Evolutionary conservation across 257 asterid species (phyloP), one percentile per base, ranked within the genome.

Genomic region (Leptodermis oblonga): DNA sequence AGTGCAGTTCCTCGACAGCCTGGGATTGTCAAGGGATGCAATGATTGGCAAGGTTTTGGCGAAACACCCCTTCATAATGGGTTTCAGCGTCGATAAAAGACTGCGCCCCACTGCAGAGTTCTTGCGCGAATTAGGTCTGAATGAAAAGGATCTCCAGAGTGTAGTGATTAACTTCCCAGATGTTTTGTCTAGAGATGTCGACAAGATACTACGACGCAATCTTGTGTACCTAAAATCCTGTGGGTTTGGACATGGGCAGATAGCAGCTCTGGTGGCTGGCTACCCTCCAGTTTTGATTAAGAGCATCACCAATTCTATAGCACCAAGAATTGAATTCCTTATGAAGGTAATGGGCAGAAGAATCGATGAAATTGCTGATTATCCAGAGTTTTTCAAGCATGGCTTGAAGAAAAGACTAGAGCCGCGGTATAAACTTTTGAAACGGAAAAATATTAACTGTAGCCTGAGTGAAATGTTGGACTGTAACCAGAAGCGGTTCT

Each of bases 381-480:
- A 87, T 76, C 99, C 99, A 0, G 97, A 89, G 31, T 91, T 86
- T 77, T 94, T 94, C 74, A 86, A 79, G 86, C 96, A 94, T 77
- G 90, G 93, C 46, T 77, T 94, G 86, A 94, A 94, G 95, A 92
- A 85, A 70, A 87, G 81, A 51, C 69, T 94, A 66, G 95, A 90
- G 82, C 83, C 49, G 25, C 84, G 97, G 86, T 93, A 94, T 60
- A 89, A 84, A 55, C 48, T 85, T 48, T 70, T 91, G 88, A 82
- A 58, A 64, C 71, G 77, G 48, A 89, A 77, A 80, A 80, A 87
- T 43, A 33, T 91, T 56, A 69, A 34, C 43, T 87, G 96, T 87
- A 87, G 89, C 71, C 82, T 91, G 95, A 89, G 92, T 71, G 99
- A 93, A 37, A 90, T 93, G 97, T 76, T 93, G 80, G 92, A 87